Evolutionary conservation across 78 protist genomes (phyloP).

Genomic region (Cavenderia fasciculata): DNA sequence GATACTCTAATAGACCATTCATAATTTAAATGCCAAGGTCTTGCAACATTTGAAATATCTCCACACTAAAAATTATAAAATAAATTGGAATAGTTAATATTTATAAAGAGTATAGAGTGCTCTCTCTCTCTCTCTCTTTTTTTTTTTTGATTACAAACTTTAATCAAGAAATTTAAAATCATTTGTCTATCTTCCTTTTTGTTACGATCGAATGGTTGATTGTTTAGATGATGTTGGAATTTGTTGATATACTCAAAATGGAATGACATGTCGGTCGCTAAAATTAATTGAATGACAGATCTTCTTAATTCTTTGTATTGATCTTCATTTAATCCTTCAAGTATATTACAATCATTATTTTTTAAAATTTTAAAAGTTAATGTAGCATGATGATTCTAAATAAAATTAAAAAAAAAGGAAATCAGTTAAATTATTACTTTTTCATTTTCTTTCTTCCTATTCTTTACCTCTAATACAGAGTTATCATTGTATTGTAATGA

Average conservation of each 20-base stretch:
- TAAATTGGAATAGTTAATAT: not conserved
- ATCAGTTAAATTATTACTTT: not conserved
- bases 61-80: conserved; percentile 40
- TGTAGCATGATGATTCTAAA: conserved; percentile 89
- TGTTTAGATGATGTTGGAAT: conserved; percentile 72
- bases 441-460: too few species aligned
- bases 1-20: conserved; percentile 74
- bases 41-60: conserved; percentile 76
- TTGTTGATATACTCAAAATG: conserved; percentile 67
- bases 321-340: conserved; percentile 75
- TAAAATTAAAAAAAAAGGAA: not conserved
- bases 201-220: conserved; percentile 63
- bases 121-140: too few species aligned
- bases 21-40: conserved; percentile 75
- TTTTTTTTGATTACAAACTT: conserved; percentile 11
- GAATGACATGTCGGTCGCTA: conserved; percentile 73
- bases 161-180: conserved; percentile 68
- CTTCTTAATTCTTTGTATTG: conserved; percentile 78
- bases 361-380: conserved; percentile 82
- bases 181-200: conserved; percentile 73
- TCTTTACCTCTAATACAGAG: conserved; percentile 88
- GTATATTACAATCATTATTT: conserved; percentile 81
- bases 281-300: conserved; percentile 67
- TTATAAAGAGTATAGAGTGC: not conserved
- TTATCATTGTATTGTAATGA: conserved; percentile 87